A percentile compares a stretch with the other conserved stretches of the same genome.
phyloP scores from a whole-genome alignment of 257 asterid genomes.

The Osmanthus fragrans region DNA sequence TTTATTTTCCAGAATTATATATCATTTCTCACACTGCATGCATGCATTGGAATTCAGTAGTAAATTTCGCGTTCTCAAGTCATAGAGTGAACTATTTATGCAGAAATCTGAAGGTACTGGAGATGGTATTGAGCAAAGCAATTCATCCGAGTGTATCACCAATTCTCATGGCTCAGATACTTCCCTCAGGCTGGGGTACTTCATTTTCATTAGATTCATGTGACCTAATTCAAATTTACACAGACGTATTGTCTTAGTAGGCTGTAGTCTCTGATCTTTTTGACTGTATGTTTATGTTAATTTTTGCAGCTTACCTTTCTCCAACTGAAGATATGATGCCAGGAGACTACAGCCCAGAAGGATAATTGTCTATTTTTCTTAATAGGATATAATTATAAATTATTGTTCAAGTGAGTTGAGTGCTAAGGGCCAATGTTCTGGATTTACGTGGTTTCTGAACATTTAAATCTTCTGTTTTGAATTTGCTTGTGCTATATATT shows the following conservation, averaged over 20 bases:
- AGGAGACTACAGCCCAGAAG: constrained; percentile 4
- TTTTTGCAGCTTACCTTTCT: constrained; percentile 52
- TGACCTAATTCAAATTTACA: neutral
- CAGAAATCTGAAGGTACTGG: constrained; percentile 24
- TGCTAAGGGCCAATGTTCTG: neutral
- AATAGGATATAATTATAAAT: too few species aligned
- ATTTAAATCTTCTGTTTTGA: too few species aligned
- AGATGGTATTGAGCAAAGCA: constrained; percentile 34
- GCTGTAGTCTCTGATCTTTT: neutral
- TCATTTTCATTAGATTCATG: constrained; percentile 20
- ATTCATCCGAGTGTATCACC: constrained; percentile 43
- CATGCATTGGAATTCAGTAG: too few species aligned
- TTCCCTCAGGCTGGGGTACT: constrained; percentile 73
- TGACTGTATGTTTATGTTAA: neutral
- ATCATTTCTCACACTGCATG: neutral
- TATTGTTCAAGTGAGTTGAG: neutral
- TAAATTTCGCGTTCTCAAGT: too few species aligned
- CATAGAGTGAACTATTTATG: neutral
- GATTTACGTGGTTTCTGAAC: neutral
- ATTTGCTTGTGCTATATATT: neutral
- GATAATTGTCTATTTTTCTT: too few species aligned
- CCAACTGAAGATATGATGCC: constrained; percentile 17
- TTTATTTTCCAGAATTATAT: neutral
- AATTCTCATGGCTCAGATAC: constrained; percentile 42
- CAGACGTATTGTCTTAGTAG: neutral